phyloP scores from a whole-genome alignment of 805 yeast species.

The Saccharomycodes ludwigii region DNA sequence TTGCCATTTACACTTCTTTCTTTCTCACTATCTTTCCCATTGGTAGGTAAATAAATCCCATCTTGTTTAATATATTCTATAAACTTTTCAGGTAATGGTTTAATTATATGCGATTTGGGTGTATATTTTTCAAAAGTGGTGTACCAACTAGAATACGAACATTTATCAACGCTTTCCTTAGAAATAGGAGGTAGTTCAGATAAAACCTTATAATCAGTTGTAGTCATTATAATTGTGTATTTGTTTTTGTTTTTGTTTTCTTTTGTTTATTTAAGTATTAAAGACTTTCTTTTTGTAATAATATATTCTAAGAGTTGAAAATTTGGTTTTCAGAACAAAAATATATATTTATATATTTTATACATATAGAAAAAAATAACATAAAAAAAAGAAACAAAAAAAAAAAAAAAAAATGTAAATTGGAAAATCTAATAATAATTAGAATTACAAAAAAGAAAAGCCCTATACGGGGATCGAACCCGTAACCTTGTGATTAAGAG shows the following conservation, averaged over 20 bases:
- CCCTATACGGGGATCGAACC: too few relatives aligned
- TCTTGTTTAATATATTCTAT: constrained; percentile 51
- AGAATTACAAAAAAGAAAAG: too few relatives aligned
- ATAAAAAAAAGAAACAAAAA: too few relatives aligned
- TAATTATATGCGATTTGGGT: constrained; percentile 41
- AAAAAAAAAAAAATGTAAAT: too few relatives aligned
- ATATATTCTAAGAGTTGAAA: too few relatives aligned
- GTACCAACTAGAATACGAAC: constrained; percentile 53
- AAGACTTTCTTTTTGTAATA: too few relatives aligned
- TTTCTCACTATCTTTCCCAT: constrained; percentile 22
- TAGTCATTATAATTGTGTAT: constrained; percentile 3
- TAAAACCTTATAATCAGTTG: constrained; percentile 12
- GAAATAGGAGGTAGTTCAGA: constrained; percentile 20
- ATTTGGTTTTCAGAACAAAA: too few relatives aligned
- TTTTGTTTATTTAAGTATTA: background rate
- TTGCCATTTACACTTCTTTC: constrained; percentile 24
- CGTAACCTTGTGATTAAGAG: too few relatives aligned
- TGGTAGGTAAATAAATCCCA: constrained; percentile 49
- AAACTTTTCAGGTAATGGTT: constrained; percentile 45
- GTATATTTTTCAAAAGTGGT: constrained; percentile 32
- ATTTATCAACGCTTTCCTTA: constrained; percentile 33
- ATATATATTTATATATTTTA: too few relatives aligned
- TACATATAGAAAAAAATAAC: too few relatives aligned
- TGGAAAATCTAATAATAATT: too few relatives aligned
- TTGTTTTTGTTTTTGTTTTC: background rate